Base-by-base conservation (phyloP, 352 stramenopile species). In the Phytophthora syringae region DNA sequence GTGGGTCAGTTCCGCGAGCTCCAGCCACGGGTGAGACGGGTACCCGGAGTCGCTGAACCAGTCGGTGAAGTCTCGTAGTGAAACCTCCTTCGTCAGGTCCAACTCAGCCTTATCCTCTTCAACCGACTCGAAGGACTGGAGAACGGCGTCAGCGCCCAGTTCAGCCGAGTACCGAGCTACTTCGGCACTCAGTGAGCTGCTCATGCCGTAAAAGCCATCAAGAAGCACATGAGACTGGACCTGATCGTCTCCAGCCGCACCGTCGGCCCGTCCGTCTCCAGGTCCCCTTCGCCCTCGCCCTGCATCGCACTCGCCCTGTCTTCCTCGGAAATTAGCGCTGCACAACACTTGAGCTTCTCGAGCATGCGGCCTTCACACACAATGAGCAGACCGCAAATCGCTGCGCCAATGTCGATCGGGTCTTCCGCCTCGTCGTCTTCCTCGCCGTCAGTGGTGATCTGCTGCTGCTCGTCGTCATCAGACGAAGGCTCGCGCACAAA, bases 171-270 rank as follows among this genome's bases (percentile, higher is more conserved):
- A 88, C 2, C 86, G 84, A 2, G 86, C 82, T 13, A 93, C 59
- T 18, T 95, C 86, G 1, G 80, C 78, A 30, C 81, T 90, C 11
- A 92, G 53, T 7, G 84, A 93, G 56, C 79, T 91, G 36, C 83
- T 93, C 70, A 95, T 90, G 25, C 81, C 86, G 64, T 93, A 95
- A 48, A 95, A 92, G 82, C 77, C 74, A 95, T 93, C 20, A 95
- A 67, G 58, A 92, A 92, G 52, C 79, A 86, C 69, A 78, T 91
- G 21, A 95, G 73, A 51, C 64, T 80, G 7, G 73, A 77, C 67
- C 81, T 86, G 45, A 94, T 77, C 1, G 72, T 90, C 52, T 87
- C 79, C 15, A 92, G 55, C 24, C 72, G 71, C 5, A 86, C 77
- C n/a, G 71, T 70, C 1, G 49, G 24, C 7, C 32, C 39, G 6